phyloP scores from a whole-genome alignment of 768 basidiomycete genomes.

The Serpula lacrymans region DNA sequence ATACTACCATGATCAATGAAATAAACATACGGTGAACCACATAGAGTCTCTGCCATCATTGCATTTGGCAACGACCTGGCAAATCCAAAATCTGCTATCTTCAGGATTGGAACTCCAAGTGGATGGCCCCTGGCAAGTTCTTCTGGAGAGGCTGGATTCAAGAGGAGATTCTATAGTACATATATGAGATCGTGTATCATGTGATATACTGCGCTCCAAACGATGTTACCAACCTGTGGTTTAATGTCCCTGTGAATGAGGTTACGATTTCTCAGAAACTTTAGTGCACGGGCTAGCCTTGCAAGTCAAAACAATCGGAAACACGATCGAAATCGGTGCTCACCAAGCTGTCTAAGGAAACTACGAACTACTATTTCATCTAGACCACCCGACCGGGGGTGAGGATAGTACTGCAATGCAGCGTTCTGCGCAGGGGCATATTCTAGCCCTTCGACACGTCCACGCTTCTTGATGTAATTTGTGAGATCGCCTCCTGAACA shows the following conservation, averaged over 20 bases:
- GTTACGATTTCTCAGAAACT: conserved; percentile 84
- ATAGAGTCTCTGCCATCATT: conserved; percentile 96
- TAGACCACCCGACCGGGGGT: conserved; percentile 87
- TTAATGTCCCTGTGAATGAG: conserved; percentile 98
- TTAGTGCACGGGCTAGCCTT: conserved; percentile 78
- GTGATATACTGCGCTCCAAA: background rate
- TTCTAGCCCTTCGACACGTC: conserved; percentile 84
- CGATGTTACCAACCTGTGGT: conserved; percentile 58
- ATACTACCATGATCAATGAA: too few species aligned
- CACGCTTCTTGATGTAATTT: conserved; percentile 97
- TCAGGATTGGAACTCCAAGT: conserved; percentile 88
- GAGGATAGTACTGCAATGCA: conserved; percentile 81
- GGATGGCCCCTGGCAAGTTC: conserved; percentile 89
- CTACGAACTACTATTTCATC: conserved; percentile 89
- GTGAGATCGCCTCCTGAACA: conserved; percentile 96
- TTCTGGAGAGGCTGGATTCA: conserved; percentile 76
- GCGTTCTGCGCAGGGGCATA: conserved; percentile 69
- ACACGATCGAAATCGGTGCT: conserved; percentile 17
- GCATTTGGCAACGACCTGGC: conserved; percentile 88
- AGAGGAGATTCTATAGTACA: conserved; percentile 69
- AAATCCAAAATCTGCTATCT: conserved; percentile 98
- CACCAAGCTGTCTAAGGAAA: conserved; percentile 88
- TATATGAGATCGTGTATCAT: conserved; percentile 1
- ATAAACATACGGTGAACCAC: conserved; percentile 85
- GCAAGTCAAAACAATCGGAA: background rate